phyloP scores from a whole-genome alignment of 164 flowering plant species.

The Chimonanthus praecox region DNA sequence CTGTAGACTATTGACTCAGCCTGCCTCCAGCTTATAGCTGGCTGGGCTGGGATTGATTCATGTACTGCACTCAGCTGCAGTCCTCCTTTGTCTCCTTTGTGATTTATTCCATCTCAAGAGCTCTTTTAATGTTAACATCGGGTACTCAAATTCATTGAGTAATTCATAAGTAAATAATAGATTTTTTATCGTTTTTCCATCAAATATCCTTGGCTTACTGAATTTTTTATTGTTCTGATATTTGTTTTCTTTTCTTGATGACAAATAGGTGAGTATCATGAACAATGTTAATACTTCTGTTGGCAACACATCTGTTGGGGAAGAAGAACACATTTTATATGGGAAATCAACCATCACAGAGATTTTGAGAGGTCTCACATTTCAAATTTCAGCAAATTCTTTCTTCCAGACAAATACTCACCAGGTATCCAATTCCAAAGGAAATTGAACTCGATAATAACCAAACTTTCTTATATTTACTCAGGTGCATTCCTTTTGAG shows the following conservation, averaged over 20 bases:
- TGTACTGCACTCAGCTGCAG: not conserved
- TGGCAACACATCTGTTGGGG: slow-evolving; percentile 93
- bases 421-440: slow-evolving; percentile 47
- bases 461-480: not conserved
- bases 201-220: not conserved
- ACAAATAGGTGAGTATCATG: slow-evolving; percentile 67
- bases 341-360: slow-evolving; percentile 84
- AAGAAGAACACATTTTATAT: slow-evolving; percentile 67
- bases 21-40: not conserved
- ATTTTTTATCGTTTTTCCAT: not conserved
- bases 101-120: not conserved
- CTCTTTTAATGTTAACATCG: not conserved
- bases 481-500: not conserved
- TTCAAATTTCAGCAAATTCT: slow-evolving; percentile 96
- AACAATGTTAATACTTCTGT: slow-evolving; percentile 90
- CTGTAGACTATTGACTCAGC: not conserved
- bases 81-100: not conserved
- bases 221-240: not conserved
- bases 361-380: slow-evolving; percentile 71
- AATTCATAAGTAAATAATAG: not conserved
- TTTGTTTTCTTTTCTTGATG: not conserved
- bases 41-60: not conserved
- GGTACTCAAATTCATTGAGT: not conserved
- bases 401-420: slow-evolving; percentile 95
- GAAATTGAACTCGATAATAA: not conserved